Evolutionary conservation across 164 flowering plant genomes (phyloP), one percentile per base, ranked within the genome.

Genomic region (Berberis vulgaris): DNA sequence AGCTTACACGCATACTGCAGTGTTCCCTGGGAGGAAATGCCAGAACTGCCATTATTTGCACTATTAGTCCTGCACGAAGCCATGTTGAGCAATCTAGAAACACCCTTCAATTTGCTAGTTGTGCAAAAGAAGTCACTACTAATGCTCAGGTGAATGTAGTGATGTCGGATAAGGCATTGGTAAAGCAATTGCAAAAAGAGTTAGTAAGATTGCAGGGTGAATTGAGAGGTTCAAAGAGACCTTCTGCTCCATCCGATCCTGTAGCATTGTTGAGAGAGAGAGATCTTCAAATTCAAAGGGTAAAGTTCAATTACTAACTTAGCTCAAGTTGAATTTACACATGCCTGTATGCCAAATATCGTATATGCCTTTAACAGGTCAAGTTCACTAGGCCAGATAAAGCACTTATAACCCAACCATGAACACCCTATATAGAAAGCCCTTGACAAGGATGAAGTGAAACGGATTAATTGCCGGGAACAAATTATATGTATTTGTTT

Each of bases 21-120:
- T 72, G 80, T 64, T 89, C 96, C 42, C 68, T 91, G 56, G 99
- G 96, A 53, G 99, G 97, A 61, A 94, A 94, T 80, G 87, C 96
- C 40, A 83, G 87, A 79, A 94, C 99, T 59, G 96, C 97, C 43
- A 87, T 94, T 65, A 86, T 94, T 59, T 94, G 99, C 78, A 94
- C 99, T 5, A 77, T 94, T 85, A 88, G 91, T 72, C 99, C 99
- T 42, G 96, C 96, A 60, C 75, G 83, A 43, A 78, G 84, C 69
- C 93, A 94, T 67, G 80, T 85, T 58, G 99, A 94, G 76, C 97
- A 94, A 74, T 88, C 99, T 44, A 89, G 89, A 76, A 94, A 94
- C 74, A 90, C 97, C 8, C 91, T 94, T 60, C 76, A 82, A 57
- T 94, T 94, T 77, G 99, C 95, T 43, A 84, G 82, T 59, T 91